Evolutionary conservation across 495 filamentous ascomycete genomes (phyloP).

Genomic region (Penicillium riverlandense): DNA sequence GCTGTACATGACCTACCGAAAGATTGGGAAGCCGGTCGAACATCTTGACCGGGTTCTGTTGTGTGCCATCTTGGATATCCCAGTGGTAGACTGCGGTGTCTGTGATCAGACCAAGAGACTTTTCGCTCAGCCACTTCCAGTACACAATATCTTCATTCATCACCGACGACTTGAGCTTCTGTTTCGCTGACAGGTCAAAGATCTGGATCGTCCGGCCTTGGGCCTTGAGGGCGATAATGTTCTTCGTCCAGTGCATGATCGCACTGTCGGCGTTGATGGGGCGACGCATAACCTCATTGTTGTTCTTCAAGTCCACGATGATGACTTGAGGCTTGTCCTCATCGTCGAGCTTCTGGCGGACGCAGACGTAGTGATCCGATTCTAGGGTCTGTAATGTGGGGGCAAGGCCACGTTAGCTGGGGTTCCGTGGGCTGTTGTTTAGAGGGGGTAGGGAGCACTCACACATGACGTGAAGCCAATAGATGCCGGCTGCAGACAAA

Average conservation of each 20-base stretch:
- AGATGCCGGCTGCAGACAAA: conserved; percentile 51
- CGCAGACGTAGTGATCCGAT: conserved; percentile 91
- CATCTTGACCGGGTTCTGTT: conserved; percentile 74
- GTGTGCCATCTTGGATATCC: conserved; percentile 80
- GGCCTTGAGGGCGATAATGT: conserved; percentile 94
- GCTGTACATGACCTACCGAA: conserved; percentile 46
- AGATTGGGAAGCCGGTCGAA: conserved; percentile 92
- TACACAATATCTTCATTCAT: conserved; percentile 97
- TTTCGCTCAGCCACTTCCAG: conserved; percentile 98
- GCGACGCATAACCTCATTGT: conserved; percentile 83
- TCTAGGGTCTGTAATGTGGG: conserved; percentile 72
- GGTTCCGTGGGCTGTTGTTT: conserved; percentile 3
- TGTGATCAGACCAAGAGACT: conserved; percentile 79
- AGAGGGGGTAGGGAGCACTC: conserved; percentile 31
- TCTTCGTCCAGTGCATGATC: conserved; percentile 96
- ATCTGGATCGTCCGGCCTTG: conserved; percentile 91
- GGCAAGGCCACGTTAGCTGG: conserved; percentile 8
- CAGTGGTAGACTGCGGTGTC: conserved; percentile 90
- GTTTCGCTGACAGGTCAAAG: conserved; percentile 84
- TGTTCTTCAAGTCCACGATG: conserved; percentile 93
- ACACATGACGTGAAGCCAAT: conserved; percentile 98
- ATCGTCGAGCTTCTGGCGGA: conserved; percentile 82
- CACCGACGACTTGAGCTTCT: conserved; percentile 87
- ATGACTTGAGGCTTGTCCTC: conserved; percentile 83
- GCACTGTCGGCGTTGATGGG: conserved; percentile 99